Evolutionary conservation across 768 basidiomycete genomes (phyloP).

Genomic region (Lyophyllum semitale): DNA sequence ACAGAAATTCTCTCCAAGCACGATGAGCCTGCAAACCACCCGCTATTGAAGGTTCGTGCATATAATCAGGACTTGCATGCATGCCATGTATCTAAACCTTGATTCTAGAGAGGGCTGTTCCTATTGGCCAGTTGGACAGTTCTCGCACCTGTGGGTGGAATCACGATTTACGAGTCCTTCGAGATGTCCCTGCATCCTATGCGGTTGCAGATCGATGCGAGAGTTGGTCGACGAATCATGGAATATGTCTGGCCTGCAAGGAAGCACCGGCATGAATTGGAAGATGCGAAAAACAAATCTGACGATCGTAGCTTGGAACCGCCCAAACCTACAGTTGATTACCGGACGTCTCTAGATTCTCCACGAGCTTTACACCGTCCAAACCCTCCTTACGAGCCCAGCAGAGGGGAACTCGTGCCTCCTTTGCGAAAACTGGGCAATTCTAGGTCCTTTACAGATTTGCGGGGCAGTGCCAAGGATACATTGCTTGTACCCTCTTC

Average conservation of each 20-base stretch:
- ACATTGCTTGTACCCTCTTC: conserved; percentile 21
- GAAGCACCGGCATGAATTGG: conserved; percentile 36
- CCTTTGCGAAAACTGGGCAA: conserved; percentile 52
- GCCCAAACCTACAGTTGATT: neutral
- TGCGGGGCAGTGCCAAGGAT: conserved; percentile 44
- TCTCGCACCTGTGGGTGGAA: conserved; percentile 91
- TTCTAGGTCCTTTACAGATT: conserved; percentile 73
- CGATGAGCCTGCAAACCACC: conserved; percentile 68
- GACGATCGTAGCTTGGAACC: too few species aligned
- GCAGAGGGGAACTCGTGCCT: conserved; percentile 31
- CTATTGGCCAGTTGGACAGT: conserved; percentile 78
- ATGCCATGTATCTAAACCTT: neutral
- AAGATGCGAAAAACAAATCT: conserved; percentile 19
- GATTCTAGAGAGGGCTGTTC: conserved; percentile 66
- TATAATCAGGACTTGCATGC: neutral
- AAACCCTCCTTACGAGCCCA: neutral
- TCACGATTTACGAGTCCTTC: conserved; percentile 84
- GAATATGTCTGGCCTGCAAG: conserved; percentile 86
- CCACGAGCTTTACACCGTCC: conserved; percentile 35
- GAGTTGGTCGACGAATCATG: conserved; percentile 78
- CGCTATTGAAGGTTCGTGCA: conserved; percentile 63
- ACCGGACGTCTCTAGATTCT: conserved; percentile 54
- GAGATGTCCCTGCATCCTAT: conserved; percentile 84
- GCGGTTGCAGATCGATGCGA: conserved; percentile 83
- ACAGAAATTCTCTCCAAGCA: conserved; percentile 86